Evolutionary conservation across 495 filamentous ascomycete species (phyloP), one percentile per base, ranked within the genome.

Genomic region (Pyrenopolyporus hunteri): DNA sequence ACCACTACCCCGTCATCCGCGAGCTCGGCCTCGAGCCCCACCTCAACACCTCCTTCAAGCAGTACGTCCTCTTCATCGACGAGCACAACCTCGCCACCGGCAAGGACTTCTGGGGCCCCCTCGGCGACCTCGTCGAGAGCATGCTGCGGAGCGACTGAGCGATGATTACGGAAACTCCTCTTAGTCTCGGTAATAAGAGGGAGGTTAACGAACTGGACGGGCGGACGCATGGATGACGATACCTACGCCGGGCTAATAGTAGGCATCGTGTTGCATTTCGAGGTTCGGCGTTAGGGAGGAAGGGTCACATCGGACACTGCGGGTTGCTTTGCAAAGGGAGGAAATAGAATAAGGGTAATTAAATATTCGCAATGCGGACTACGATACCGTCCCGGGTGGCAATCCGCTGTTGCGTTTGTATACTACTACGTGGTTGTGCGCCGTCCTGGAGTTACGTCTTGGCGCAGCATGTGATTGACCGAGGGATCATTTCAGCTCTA

Each of bases 31-130:
- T 98, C 52, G 94, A 98, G 76, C 92, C 94, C 28, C 94, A 98
- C 76, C 85, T 98, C 66, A 98, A 98, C 77, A 98, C 94, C 40
- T 94, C 90, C 78, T 98, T 98, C 85, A 98, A 98, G 82, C 94
- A 98, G 73, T 98, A 98, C 70, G 94, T 96, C 49, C 82, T 97
- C 37, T 97, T 97, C 78, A 91, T 97, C 63, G 89, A 97, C 70
- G 92, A 96, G 81, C 92, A 96, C 75, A 85, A 82, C 59, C 72
- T 97, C 67, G 89, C 90, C 46, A 93, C 84, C 69, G 92, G 91
- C 59, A 96, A 96, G 78, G 95, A 98, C 72, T 98, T 91, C 79
- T 98, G 91, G 88, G 94, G 94, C 0, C 94, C 94, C n/a, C 75
- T 98, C 54, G 92, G 92, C 16, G 94, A 98, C 74, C 78, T 98